Conservation (phyloP, 2,329 filamentous ascomycete genomes). For the Colletotrichum coccodes region DNA sequence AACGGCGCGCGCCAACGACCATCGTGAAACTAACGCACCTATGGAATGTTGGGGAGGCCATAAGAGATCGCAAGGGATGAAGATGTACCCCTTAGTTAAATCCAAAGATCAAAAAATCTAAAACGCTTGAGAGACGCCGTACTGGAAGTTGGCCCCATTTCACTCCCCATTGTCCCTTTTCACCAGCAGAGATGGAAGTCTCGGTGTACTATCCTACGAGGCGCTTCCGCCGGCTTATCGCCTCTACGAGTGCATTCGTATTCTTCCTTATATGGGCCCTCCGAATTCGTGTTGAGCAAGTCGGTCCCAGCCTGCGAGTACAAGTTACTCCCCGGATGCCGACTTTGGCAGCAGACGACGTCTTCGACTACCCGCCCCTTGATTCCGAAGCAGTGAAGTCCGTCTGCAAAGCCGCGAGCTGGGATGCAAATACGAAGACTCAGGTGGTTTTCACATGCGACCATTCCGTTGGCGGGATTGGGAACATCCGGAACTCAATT, state of each 20-base stretch:
- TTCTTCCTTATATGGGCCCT: neutral
- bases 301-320: neutral
- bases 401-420: slow-evolving; percentile 36
- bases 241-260: neutral
- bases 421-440: slow-evolving; percentile 32
- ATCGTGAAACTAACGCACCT: neutral
- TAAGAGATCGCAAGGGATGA: neutral
- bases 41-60: neutral
- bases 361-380: slow-evolving; percentile 22
- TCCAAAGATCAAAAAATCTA: neutral
- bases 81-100: neutral
- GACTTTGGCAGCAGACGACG: neutral
- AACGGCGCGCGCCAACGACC: neutral
- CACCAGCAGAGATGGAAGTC: neutral
- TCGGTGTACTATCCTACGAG: neutral
- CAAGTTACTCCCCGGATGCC: neutral
- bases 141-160: neutral
- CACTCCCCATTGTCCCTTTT: neutral
- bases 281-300: too few relatives aligned
- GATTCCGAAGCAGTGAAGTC: slow-evolving; percentile 36
- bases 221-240: neutral
- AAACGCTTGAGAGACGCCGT: neutral
- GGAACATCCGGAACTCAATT: slow-evolving; percentile 51
- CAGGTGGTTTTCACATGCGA: slow-evolving; percentile 50
- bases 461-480: slow-evolving; percentile 48